Evolutionary conservation across 345 rosid species (phyloP).

Genomic region (Eucalyptus erythrocorys): DNA sequence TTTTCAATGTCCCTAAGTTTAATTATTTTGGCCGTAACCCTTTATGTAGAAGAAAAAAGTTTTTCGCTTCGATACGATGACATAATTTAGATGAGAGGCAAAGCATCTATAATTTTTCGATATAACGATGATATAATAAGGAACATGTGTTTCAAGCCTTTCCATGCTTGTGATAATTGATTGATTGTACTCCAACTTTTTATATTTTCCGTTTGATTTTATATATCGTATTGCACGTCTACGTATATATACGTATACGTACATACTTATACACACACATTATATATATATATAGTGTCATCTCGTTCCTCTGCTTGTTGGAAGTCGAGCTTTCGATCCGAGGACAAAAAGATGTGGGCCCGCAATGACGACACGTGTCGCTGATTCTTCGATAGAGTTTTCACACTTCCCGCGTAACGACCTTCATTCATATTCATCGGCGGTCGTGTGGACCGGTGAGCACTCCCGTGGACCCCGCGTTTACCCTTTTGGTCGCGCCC

Average conservation of each 20-base stretch:
- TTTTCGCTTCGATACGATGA: accelerated
- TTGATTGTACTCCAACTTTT: neutral
- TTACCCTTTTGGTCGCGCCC: neutral
- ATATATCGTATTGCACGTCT: neutral
- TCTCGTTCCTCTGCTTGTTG: neutral
- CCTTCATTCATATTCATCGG: neutral
- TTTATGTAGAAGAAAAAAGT: neutral
- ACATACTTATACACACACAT: neutral
- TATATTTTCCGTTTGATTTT: neutral
- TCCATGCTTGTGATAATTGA: accelerated
- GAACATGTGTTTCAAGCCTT: neutral
- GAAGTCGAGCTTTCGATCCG: neutral
- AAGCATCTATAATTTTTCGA: neutral
- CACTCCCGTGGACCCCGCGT: neutral
- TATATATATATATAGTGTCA: accelerated
- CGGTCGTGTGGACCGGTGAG: neutral
- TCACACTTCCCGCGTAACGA: neutral
- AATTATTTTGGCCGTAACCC: neutral
- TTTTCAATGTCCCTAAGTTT: accelerated
- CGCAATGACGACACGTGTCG: neutral
- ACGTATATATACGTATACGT: neutral
- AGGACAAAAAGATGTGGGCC: neutral
- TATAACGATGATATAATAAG: neutral
- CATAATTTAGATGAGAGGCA: neutral
- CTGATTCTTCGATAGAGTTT: neutral